Evolutionary conservation across 345 rosid genomes (phyloP).

Genomic region (Raphanus sativus): DNA sequence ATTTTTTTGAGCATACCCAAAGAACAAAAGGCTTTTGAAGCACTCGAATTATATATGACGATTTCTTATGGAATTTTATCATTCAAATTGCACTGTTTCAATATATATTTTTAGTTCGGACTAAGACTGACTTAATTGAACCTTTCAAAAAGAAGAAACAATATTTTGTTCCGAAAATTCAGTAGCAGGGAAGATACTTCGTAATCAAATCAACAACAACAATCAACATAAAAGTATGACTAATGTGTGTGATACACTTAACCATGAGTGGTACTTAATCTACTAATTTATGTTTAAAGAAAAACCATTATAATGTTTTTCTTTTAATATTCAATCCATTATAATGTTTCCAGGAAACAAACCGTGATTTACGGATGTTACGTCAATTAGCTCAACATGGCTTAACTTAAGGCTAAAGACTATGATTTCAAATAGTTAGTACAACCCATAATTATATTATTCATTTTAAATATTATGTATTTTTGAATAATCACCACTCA

Average conservation of each 20-base stretch:
- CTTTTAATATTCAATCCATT: background rate
- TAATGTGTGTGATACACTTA: constrained; percentile 36
- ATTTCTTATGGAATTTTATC: background rate
- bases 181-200: background rate
- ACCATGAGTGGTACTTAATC: constrained; percentile 35
- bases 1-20: no score
- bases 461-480: background rate
- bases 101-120: background rate
- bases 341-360: constrained; percentile 31
- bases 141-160: background rate
- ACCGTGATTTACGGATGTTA: constrained; percentile 44
- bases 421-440: constrained; percentile 20
- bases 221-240: background rate
- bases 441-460: background rate
- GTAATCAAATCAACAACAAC: background rate
- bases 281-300: constrained; percentile 15
- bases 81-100: background rate
- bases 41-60: background rate
- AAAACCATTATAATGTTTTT: constrained; percentile 27
- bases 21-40: background rate
- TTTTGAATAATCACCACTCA: constrained; percentile 27
- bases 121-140: background rate
- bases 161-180: background rate
- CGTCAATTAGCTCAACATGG: constrained; percentile 39
- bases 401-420: constrained; percentile 32